Conservation (phyloP, 306 rosid species). For the Lithocarpus polystachyus region DNA sequence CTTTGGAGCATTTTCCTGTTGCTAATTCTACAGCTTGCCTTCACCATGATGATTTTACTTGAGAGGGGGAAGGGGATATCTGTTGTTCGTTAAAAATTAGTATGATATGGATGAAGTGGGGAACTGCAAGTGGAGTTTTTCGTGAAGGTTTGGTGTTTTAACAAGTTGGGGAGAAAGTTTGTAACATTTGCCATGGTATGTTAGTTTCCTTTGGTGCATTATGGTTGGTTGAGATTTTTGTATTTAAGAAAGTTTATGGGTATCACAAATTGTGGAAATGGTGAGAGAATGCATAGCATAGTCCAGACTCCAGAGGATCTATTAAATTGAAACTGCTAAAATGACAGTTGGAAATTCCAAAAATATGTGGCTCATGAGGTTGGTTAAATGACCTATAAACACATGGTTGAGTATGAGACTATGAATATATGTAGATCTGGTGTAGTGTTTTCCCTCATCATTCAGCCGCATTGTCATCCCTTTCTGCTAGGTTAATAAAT, state of each 20-base stretch:
- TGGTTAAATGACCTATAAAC: neutral
- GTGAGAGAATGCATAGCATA: neutral
- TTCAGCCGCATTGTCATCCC: neutral
- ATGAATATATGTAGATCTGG: neutral
- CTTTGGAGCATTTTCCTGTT: neutral
- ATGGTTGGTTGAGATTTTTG: neutral
- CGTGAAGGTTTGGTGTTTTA: neutral
- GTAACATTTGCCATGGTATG: neutral
- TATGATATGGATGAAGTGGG: slow-evolving; percentile 7
- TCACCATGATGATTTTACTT: neutral
- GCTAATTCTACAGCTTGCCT: neutral
- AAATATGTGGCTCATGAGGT: neutral
- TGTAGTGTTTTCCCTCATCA: neutral
- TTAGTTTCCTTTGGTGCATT: neutral
- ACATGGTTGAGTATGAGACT: neutral
- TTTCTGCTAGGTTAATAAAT: neutral
- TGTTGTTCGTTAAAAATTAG: neutral
- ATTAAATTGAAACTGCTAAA: neutral
- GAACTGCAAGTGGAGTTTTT: neutral
- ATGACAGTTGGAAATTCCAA: neutral
- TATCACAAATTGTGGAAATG: neutral
- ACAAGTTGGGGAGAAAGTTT: neutral
- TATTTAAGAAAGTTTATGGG: neutral
- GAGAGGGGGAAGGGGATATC: neutral
- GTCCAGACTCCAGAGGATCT: neutral